These are phyloP conservation scores for Phytophthora niederhauseri DNA, from an alignment of 352 stramenopile genomes.

Conservation along the genomic window DNA sequence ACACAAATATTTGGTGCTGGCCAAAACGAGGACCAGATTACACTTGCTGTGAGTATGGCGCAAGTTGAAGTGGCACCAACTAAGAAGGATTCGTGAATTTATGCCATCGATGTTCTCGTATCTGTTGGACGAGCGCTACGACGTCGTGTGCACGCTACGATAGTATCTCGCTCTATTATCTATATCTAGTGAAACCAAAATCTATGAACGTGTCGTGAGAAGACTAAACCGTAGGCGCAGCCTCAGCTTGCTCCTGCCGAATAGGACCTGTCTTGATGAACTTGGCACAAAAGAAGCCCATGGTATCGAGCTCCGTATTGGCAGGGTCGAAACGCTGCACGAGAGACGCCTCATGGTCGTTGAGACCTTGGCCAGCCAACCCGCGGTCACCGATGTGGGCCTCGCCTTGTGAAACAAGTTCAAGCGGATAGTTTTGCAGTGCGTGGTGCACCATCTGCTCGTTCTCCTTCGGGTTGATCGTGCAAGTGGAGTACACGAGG, in stretches of 20 bases:
- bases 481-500: conserved; percentile 96
- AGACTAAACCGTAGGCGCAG: conserved; percentile 1
- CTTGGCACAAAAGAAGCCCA: conserved; percentile 96
- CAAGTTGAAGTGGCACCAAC: background rate
- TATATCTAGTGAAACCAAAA: background rate
- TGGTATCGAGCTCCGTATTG: conserved; percentile 81
- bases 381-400: conserved; percentile 70
- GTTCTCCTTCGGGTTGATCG: conserved; percentile 93
- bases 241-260: conserved; percentile 15
- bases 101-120: too few species aligned
- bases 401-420: conserved; percentile 66
- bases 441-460: conserved; percentile 93
- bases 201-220: conserved; percentile 1
- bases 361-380: conserved; percentile 79
- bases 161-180: too few species aligned
- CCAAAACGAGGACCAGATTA: background rate
- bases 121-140: too few species aligned
- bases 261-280: conserved; percentile 88
- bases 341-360: conserved; percentile 62
- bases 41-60: background rate
- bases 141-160: too few species aligned
- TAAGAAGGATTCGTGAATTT: too few species aligned
- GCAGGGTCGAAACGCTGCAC: conserved; percentile 92
- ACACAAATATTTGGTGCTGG: background rate
- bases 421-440: conserved; percentile 86